Evolutionary conservation across 1,139 yeast species (phyloP).

Genomic region (Pneumocystis oryctolagi): DNA sequence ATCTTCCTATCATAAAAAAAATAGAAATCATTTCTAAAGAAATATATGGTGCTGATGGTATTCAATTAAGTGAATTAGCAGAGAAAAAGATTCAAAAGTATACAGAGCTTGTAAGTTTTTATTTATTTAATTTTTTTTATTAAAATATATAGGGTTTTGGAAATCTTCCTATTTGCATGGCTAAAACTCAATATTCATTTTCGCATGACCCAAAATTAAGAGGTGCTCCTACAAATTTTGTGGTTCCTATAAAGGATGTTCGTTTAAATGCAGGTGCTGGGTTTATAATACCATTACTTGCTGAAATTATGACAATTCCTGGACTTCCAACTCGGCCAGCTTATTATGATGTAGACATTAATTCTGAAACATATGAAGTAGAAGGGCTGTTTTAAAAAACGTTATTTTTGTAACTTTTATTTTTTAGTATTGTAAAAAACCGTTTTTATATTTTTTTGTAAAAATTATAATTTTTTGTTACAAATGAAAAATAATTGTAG

Average conservation of each 20-base stretch:
- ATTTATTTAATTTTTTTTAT: neutral
- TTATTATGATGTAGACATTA: slow-evolving; percentile 91
- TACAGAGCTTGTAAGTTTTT: slow-evolving; percentile 39
- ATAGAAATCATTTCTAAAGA: slow-evolving; percentile 67
- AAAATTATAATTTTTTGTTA: neutral
- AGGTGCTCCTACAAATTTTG: slow-evolving; percentile 91
- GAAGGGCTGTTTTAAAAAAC: slow-evolving; percentile 69
- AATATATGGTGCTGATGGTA: slow-evolving; percentile 90
- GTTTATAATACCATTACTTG: slow-evolving; percentile 88
- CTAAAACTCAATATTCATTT: slow-evolving; percentile 92
- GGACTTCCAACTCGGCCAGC: slow-evolving; percentile 96
- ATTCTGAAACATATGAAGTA: slow-evolving; percentile 70
- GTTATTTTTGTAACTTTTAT: neutral
- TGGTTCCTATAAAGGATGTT: slow-evolving; percentile 86
- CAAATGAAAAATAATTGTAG: neutral
- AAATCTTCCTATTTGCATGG: slow-evolving; percentile 86
- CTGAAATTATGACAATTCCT: slow-evolving; percentile 93
- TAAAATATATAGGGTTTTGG: slow-evolving; percentile 46
- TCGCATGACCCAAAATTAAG: slow-evolving; percentile 87
- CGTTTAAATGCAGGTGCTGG: slow-evolving; percentile 96
- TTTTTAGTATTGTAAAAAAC: neutral
- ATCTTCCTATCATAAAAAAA: slow-evolving; percentile 63
- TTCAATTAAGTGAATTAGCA: slow-evolving; percentile 77
- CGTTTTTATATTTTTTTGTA: neutral
- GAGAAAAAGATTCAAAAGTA: slow-evolving; percentile 68